phyloP scores from a whole-genome alignment of 2,329 filamentous ascomycete species.

The Rutstroemia sp. region DNA sequence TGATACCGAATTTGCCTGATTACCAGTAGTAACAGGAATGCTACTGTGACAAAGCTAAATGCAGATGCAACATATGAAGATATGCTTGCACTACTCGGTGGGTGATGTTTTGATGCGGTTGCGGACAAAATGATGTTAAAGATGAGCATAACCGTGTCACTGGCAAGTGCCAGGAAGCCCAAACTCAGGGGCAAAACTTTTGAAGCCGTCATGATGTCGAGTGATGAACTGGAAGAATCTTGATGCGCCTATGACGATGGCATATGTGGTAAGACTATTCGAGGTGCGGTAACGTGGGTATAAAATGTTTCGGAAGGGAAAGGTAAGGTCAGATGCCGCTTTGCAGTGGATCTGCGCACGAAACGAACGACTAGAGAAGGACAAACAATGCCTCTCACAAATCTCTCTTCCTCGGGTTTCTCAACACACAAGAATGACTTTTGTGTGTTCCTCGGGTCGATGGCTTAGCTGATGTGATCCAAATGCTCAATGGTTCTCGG shows the following conservation, averaged over 20 bases:
- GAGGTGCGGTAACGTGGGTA: background rate
- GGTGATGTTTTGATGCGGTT: conserved; percentile 15
- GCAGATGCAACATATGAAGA: conserved; percentile 24
- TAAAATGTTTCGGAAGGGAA: background rate
- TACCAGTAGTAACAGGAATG: conserved; percentile 20
- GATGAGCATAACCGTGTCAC: conserved; percentile 22
- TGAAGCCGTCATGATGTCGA: conserved; percentile 18
- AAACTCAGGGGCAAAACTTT: conserved; percentile 21
- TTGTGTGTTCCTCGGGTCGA: background rate
- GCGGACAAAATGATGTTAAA: conserved; percentile 27
- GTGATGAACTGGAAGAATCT: background rate
- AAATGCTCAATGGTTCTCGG: background rate
- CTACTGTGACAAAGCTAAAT: conserved; percentile 17
- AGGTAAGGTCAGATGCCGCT: background rate
- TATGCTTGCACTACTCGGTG: conserved; percentile 10
- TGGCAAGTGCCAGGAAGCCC: conserved; percentile 24
- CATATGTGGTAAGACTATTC: conserved; percentile 1
- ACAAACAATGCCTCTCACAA: background rate
- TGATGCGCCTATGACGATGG: background rate
- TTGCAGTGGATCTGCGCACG: background rate
- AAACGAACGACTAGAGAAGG: conserved; percentile 1
- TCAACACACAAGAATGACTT: background rate
- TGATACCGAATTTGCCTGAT: conserved; percentile 24
- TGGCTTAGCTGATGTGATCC: background rate
- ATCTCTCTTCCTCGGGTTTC: background rate